Evolutionary conservation across 2,329 filamentous ascomycete genomes (phyloP).

Genomic region (Periglandula ipomoeae): DNA sequence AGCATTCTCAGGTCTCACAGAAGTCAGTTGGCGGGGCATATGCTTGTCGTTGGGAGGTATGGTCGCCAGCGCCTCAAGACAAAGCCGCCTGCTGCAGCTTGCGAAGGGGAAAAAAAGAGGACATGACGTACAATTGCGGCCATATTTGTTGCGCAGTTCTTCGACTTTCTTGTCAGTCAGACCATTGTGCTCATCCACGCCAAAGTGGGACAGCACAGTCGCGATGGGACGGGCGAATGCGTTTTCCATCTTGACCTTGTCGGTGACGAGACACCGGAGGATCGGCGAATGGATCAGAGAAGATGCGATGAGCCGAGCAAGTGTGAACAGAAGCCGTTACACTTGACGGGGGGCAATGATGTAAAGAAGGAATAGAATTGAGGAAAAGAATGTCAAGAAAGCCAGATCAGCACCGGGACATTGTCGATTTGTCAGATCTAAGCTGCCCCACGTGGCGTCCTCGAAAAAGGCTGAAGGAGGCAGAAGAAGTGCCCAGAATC

Average conservation of each 20-base stretch:
- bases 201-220: conserved; percentile 50
- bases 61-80: background rate
- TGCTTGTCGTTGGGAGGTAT: background rate
- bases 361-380: background rate
- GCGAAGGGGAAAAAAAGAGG: background rate
- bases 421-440: conserved; percentile 20
- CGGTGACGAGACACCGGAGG: conserved; percentile 8
- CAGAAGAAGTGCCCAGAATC: background rate
- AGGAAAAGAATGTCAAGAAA: background rate
- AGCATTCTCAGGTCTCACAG: conserved; percentile 7
- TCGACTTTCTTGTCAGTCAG: conserved; percentile 51
- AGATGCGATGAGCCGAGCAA: conserved; percentile 5
- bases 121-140: conserved; percentile 51
- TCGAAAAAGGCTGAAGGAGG: conserved; percentile 12
- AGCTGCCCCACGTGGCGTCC: conserved; percentile 23
- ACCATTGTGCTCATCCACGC: conserved; percentile 44
- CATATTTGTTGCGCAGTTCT: conserved; percentile 47
- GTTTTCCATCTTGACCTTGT: conserved; percentile 44
- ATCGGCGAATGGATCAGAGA: background rate
- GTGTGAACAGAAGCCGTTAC: background rate
- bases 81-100: conserved; percentile 6
- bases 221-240: conserved; percentile 50
- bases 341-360: background rate
- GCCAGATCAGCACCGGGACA: conserved; percentile 13
- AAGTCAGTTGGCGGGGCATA: background rate